Evolutionary conservation across 805 yeast genomes (phyloP), one percentile per base, ranked within the genome.

Genomic region (Metschnikowia gelsemii): DNA sequence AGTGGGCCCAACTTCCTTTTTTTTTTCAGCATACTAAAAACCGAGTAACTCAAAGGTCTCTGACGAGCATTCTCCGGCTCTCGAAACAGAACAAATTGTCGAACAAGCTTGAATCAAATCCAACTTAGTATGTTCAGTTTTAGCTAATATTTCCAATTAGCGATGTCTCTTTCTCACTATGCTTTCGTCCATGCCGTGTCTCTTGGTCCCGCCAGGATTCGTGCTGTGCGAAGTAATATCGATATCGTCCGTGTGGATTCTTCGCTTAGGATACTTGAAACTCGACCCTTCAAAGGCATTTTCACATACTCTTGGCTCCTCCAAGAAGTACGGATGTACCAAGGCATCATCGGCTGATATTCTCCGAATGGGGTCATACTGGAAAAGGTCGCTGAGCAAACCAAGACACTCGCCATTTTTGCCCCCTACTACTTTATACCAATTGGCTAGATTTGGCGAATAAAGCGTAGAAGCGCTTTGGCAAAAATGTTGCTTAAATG

Each of bases 341-440:
- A 91, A 59, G 0, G 96, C 84, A 43, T 78, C 79, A 33, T 75
- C 75, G 0, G 98, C 96, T 18, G 91, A 86, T 31, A 90, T 63
- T 47, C 99, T 69, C 18, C 69, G 70, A 6, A 81, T 72, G 0
- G 99, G 98, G 57, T 93, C 96, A 60, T 89, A 93, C 45, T 78
- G 84, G 38, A 93, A 63, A 28, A 93, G 59, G 30, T 76, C 75
- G 26, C 76, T 67, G 20, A 91, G 63, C 20, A 91, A 65, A 43
- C 78, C 76, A 16, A 86, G 70, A 31, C 96, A 89, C 50, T 72
- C 72, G 43, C 76, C 77, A 57, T 84, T 85, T 5, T 79, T 68
- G 0, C 87, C 91, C 11, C 95, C 95, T 21, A 86, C 80, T 2
- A 87, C 73, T 47, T 83, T 85, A 59, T 84, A 91, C 99, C 99